phyloP scores from a whole-genome alignment of 495 filamentous ascomycete genomes.

The Opeltia flavorubescens region DNA sequence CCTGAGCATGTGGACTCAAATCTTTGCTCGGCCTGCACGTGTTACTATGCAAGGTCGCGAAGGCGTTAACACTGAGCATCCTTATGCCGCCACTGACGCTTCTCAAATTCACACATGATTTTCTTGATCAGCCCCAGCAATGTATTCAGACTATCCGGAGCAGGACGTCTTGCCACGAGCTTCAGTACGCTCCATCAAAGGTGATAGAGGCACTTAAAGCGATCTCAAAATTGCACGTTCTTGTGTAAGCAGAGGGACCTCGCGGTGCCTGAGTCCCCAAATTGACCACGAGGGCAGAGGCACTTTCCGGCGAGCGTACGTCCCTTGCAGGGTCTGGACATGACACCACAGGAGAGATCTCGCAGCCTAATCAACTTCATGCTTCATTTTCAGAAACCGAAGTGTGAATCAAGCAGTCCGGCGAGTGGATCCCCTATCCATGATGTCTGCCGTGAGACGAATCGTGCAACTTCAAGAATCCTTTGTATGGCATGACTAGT shows the following conservation, averaged over 20 bases:
- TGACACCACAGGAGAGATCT: neutral
- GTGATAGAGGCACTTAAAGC: conserved; percentile 7
- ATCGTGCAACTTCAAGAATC: conserved; percentile 6
- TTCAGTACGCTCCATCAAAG: conserved; percentile 14
- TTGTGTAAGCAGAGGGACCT: conserved; percentile 25
- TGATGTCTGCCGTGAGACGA: neutral
- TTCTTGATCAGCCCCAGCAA: neutral
- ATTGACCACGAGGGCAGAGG: conserved; percentile 6
- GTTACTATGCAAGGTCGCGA: neutral
- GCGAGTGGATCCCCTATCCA: conserved; percentile 30
- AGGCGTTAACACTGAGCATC: neutral
- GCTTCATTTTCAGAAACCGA: conserved; percentile 3
- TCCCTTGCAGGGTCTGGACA: neutral
- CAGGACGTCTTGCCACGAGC: conserved; percentile 18
- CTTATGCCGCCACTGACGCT: neutral
- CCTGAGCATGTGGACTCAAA: conserved; percentile 9
- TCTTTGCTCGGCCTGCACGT: conserved; percentile 8
- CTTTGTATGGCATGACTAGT: conserved; percentile 10
- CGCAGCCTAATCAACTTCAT: neutral
- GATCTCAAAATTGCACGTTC: conserved; percentile 17
- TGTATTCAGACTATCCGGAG: conserved; percentile 11
- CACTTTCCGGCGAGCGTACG: neutral
- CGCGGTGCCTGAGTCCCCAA: conserved; percentile 22
- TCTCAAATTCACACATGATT: neutral
- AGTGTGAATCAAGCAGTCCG: conserved; percentile 17